Conservation (phyloP, 1,284 basidiomycete genomes). For the Ceratobasidium papillatum region DNA sequence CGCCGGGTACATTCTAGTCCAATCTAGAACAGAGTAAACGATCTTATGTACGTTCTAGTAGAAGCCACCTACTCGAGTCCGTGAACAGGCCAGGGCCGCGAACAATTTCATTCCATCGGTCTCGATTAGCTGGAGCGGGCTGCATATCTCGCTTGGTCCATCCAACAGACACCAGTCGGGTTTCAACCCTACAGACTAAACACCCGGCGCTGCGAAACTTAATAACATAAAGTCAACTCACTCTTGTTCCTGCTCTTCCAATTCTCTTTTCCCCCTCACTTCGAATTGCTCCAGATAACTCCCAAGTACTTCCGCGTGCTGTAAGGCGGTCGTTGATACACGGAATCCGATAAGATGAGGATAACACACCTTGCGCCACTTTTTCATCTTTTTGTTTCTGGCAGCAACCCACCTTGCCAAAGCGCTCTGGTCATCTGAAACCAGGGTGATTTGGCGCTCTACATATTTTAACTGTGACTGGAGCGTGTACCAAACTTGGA, state of each 20-base stretch:
- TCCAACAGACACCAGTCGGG: slow-evolving; percentile 24
- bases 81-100: slow-evolving; percentile 34
- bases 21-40: not conserved
- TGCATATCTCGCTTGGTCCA: slow-evolving; percentile 31
- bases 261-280: not conserved
- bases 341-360: too few species aligned
- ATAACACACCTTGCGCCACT: not conserved
- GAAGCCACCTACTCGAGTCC: slow-evolving; percentile 4
- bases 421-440: too few species aligned
- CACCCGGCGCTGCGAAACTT: too few species aligned
- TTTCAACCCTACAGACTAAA: slow-evolving; percentile 8
- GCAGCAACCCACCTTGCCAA: not conserved
- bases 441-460: too few species aligned
- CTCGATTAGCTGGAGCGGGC: not conserved
- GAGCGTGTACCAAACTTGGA: too few species aligned
- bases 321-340: too few species aligned
- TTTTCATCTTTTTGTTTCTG: not conserved
- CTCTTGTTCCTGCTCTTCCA: not conserved
- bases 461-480: too few species aligned
- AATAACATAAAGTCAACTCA: not conserved
- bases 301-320: not conserved
- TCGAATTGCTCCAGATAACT: not conserved
- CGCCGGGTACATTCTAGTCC: slow-evolving; percentile 18
- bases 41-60: too few species aligned
- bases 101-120: slow-evolving; percentile 4